phyloP scores from a whole-genome alignment of 2,329 filamentous ascomycete genomes.

The Phialemoniopsis sp. region DNA sequence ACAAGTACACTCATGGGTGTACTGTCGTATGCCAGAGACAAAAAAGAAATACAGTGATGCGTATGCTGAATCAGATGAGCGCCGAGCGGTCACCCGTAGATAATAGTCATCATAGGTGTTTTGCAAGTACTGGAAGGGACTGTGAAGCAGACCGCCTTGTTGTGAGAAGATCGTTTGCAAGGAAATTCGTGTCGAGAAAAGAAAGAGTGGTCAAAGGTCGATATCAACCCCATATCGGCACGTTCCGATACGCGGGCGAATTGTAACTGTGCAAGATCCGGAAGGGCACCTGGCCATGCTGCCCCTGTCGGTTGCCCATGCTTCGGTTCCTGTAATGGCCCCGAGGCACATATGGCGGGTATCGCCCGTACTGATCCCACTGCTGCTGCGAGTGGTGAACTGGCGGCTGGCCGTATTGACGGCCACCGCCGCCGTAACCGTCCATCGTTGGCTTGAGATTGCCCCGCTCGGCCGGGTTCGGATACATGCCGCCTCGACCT shows the following conservation, averaged over 20 bases:
- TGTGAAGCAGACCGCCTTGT: background rate
- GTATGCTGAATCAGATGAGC: no score
- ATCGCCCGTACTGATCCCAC: conserved; percentile 14
- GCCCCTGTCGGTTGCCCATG: conserved; percentile 18
- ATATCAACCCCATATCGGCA: conserved; percentile 50
- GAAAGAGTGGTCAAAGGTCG: background rate
- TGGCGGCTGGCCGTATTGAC: background rate
- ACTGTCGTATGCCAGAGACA: background rate
- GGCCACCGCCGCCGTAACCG: background rate
- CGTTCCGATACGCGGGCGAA: conserved; percentile 50
- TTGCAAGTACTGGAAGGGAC: background rate
- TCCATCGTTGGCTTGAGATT: no score
- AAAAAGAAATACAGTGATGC: background rate
- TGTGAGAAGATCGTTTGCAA: background rate
- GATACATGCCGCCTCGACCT: conserved; percentile 4
- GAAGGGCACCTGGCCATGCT: conserved; percentile 31
- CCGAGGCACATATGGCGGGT: conserved; percentile 26
- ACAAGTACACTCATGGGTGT: background rate
- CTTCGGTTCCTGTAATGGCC: conserved; percentile 33
- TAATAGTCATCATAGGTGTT: background rate
- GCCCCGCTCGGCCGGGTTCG: no score
- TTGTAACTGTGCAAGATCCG: conserved; percentile 56
- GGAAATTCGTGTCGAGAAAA: background rate
- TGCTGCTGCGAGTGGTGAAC: conserved; percentile 2
- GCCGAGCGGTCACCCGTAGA: no score